phyloP scores from a whole-genome alignment of 495 filamentous ascomycete species.

The Articulospora tetracladia region DNA sequence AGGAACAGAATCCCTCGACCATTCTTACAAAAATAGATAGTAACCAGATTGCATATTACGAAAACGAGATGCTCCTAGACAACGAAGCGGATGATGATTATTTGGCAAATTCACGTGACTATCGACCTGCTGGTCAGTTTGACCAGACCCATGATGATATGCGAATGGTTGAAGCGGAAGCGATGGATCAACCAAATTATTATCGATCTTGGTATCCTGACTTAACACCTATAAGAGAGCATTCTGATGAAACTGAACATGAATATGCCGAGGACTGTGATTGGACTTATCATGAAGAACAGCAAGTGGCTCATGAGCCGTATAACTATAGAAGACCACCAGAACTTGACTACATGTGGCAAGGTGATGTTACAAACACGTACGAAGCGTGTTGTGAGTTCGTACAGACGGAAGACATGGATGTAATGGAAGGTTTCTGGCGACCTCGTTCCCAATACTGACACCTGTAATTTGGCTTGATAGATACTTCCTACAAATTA shows the following conservation, averaged over 20 bases:
- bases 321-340: background rate
- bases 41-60: background rate
- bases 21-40: too few species aligned
- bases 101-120: background rate
- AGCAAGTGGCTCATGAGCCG: background rate
- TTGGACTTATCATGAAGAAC: background rate
- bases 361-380: background rate
- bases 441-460: slow-evolving; percentile 16
- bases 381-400: background rate
- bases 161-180: background rate
- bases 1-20: too few species aligned
- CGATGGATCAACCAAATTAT: background rate
- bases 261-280: background rate
- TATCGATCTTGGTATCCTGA: background rate
- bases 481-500: too few species aligned
- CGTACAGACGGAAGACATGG: background rate
- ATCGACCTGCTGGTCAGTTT: background rate
- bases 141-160: background rate
- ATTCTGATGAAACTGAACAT: background rate
- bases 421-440: slow-evolving; percentile 15
- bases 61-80: background rate
- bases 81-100: background rate
- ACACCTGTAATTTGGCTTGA: background rate
- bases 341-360: background rate
- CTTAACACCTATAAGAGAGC: background rate